These are phyloP conservation scores for Opeltia flavorubescens DNA, from an alignment of 495 filamentous ascomycete species.

Conservation along the genomic window DNA sequence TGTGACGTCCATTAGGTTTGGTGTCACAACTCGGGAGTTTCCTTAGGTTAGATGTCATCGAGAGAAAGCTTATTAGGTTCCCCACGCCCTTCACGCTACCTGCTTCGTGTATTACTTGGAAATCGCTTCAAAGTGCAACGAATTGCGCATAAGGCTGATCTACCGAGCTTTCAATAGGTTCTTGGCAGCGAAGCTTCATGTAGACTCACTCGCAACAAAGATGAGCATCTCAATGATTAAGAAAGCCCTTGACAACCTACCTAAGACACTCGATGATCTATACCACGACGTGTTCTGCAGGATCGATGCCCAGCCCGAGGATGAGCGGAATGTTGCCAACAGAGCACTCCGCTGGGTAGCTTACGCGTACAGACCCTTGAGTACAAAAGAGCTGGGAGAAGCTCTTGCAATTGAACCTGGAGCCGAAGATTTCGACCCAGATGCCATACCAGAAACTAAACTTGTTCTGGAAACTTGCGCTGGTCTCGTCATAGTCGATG, in stretches of 20 bases:
- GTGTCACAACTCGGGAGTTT: too few relatives aligned
- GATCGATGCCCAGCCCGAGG: slow-evolving; percentile 12
- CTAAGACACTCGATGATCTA: slow-evolving; percentile 12
- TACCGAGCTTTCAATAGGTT: slow-evolving; percentile 21
- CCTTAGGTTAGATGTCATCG: too few relatives aligned
- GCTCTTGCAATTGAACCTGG: slow-evolving; percentile 24
- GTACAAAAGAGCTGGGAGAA: slow-evolving; percentile 14
- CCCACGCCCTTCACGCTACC: background rate
- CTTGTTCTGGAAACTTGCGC: background rate
- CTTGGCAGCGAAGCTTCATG: slow-evolving; percentile 32
- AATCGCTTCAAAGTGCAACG: too few relatives aligned
- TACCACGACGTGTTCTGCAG: slow-evolving; percentile 18
- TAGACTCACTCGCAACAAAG: slow-evolving; percentile 27
- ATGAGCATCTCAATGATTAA: slow-evolving; percentile 16
- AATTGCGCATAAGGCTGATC: background rate
- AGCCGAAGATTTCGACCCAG: slow-evolving; percentile 18
- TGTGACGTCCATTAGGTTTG: too few relatives aligned
- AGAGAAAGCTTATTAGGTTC: background rate
- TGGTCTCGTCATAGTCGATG: slow-evolving; percentile 18
- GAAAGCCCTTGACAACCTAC: slow-evolving; percentile 15
- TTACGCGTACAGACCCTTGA: slow-evolving; percentile 8
- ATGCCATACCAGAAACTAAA: background rate
- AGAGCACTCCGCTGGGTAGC: slow-evolving; percentile 10
- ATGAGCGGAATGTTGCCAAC: slow-evolving; percentile 1
- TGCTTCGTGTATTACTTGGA: too few relatives aligned